phyloP scores from a whole-genome alignment of 2,329 filamentous ascomycete genomes.

The Dactylonectria estremocensis region DNA sequence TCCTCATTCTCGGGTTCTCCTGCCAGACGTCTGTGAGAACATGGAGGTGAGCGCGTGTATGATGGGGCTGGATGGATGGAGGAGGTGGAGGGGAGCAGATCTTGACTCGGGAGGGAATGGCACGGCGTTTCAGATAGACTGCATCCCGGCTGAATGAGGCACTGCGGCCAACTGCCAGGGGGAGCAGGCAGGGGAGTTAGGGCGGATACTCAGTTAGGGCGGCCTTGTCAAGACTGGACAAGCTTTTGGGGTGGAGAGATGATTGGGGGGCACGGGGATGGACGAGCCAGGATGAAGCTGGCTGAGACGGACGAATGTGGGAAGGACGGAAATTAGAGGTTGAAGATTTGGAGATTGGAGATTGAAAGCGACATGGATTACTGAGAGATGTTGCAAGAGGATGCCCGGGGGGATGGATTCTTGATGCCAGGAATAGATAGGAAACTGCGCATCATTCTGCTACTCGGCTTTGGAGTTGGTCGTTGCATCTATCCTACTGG shows the following conservation, averaged over 20 bases:
- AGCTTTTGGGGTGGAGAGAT: slow-evolving; percentile 52
- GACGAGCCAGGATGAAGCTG: slow-evolving; percentile 28
- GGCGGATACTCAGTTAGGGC: slow-evolving; percentile 23
- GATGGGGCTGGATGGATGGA: background rate
- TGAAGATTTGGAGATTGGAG: slow-evolving; percentile 23
- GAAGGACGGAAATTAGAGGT: slow-evolving; percentile 14
- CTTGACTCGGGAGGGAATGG: slow-evolving; percentile 45
- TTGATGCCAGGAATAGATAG: background rate
- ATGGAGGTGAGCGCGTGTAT: background rate
- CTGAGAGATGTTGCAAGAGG: background rate
- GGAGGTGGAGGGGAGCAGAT: slow-evolving; percentile 39
- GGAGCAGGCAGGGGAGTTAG: background rate
- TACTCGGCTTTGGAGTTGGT: too few species aligned
- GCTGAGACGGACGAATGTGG: slow-evolving; percentile 14
- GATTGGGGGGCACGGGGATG: slow-evolving; percentile 34
- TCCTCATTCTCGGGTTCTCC: background rate
- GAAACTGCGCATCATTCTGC: background rate
- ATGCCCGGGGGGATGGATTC: background rate
- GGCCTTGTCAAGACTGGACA: slow-evolving; percentile 56
- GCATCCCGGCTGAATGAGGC: slow-evolving; percentile 50
- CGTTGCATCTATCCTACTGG: too few species aligned
- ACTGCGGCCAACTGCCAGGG: slow-evolving; percentile 42
- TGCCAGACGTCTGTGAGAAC: background rate
- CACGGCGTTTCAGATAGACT: slow-evolving; percentile 53
- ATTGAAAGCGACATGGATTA: slow-evolving; percentile 19